phyloP scores from a whole-genome alignment of 139 green algal genomes.

The Coccomyxa sp. region DNA sequence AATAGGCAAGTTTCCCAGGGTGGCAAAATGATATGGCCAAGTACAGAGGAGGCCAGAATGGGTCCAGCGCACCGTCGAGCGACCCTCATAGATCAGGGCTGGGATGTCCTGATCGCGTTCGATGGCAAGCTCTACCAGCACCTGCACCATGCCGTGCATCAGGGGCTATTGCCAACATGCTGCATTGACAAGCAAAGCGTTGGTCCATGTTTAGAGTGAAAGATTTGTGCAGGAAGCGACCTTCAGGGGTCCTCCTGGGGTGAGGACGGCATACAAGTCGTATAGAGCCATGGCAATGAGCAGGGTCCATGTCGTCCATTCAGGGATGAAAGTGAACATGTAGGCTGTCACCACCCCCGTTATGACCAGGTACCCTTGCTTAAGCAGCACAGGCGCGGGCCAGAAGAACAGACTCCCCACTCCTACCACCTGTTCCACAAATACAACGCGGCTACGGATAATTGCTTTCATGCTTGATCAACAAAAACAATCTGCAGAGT shows the following conservation, averaged over 20 bases:
- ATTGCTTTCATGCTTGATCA: background rate
- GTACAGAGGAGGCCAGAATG: too few relatives aligned
- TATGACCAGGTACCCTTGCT: slow-evolving; percentile 83
- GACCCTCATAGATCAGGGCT: slow-evolving; percentile 90
- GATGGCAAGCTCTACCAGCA: slow-evolving; percentile 86
- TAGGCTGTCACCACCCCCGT: slow-evolving; percentile 82
- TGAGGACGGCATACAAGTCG: slow-evolving; percentile 91
- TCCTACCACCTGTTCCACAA: slow-evolving; percentile 65
- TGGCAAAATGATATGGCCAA: too few relatives aligned
- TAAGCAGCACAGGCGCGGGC: slow-evolving; percentile 80
- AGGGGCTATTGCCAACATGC: too few relatives aligned
- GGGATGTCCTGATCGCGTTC: slow-evolving; percentile 89
- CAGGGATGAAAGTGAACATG: slow-evolving; percentile 92
- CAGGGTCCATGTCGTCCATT: slow-evolving; percentile 96
- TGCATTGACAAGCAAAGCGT: too few relatives aligned
- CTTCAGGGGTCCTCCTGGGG: slow-evolving; percentile 72
- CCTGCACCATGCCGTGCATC: slow-evolving; percentile 21
- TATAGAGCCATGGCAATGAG: slow-evolving; percentile 92
- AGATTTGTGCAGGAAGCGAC: background rate
- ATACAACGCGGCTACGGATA: background rate
- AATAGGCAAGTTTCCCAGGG: too few relatives aligned
- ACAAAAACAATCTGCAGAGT: background rate
- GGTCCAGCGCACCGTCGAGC: slow-evolving; percentile 16
- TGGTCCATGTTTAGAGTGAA: too few relatives aligned
- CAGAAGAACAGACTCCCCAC: slow-evolving; percentile 78